Conservation (phyloP, 129 eudicot genomes). For the Erigeron canadensis region DNA sequence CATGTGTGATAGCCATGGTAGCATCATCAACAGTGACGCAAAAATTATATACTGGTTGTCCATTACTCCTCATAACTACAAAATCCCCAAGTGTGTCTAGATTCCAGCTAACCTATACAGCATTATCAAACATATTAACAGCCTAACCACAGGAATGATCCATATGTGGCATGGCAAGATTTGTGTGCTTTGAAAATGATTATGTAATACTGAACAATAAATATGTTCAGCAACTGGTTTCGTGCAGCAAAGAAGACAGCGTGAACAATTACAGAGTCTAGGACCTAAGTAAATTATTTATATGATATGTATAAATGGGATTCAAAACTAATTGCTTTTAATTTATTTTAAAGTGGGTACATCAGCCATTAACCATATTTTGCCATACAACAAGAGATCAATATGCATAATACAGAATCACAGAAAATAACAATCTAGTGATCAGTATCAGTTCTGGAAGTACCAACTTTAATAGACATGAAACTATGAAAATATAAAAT, state of each 20-base stretch:
- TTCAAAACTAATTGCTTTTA: too few species aligned
- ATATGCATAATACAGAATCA: too few species aligned
- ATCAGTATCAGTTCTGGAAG: too few species aligned
- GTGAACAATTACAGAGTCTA: background rate
- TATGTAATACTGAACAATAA: background rate
- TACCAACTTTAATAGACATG: too few species aligned
- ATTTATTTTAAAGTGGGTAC: too few species aligned
- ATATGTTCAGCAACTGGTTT: background rate
- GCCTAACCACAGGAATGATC: conserved; percentile 10
- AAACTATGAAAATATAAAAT: too few species aligned
- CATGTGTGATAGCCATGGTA: conserved; percentile 94
- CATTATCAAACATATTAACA: conserved; percentile 50
- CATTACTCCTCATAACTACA: conserved; percentile 97
- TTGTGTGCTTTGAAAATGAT: background rate
- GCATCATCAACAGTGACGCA: conserved; percentile 99
- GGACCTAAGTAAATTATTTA: conserved; percentile 6
- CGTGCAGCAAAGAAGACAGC: conserved; percentile 4
- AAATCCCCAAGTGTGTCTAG: conserved; percentile 95
- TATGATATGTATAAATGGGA: background rate
- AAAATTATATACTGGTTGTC: conserved; percentile 96
- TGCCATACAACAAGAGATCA: too few species aligned
- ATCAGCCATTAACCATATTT: too few species aligned
- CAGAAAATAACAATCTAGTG: too few species aligned
- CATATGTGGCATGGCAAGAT: background rate
- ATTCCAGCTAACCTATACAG: conserved; percentile 86